Evolutionary conservation across 2,329 filamentous ascomycete genomes (phyloP).

Genomic region (Nakataea oryzae): DNA sequence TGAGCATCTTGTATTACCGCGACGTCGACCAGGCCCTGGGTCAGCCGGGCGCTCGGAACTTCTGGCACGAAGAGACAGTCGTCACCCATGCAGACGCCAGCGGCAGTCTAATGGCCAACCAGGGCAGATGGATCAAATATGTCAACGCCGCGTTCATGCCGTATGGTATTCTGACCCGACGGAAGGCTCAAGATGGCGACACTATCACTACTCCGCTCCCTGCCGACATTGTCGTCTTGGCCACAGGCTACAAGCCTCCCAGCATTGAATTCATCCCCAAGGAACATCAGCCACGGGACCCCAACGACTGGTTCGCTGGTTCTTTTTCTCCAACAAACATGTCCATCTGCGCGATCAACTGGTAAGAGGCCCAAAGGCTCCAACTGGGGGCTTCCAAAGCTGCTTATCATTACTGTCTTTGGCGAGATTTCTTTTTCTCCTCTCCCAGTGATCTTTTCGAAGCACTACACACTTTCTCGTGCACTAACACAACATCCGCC

Average conservation of each 20-base stretch:
- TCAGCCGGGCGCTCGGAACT: too few relatives aligned
- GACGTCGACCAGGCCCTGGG: too few relatives aligned
- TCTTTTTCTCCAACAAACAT: neutral
- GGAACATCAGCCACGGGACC: neutral
- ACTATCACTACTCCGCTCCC: neutral
- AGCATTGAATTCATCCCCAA: neutral
- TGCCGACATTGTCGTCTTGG: neutral
- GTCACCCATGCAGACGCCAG: neutral
- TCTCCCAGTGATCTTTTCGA: too few relatives aligned
- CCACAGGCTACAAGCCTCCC: neutral
- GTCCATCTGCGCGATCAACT: constrained; percentile 3
- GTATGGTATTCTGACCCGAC: neutral
- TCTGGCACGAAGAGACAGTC: too few relatives aligned
- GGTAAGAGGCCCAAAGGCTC: neutral
- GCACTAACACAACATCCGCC: neutral
- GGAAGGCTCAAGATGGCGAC: neutral
- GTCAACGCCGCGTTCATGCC: neutral
- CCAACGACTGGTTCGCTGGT: neutral
- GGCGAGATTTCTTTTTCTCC: too few relatives aligned
- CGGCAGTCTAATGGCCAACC: neutral
- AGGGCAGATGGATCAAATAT: neutral
- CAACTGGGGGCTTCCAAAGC: too few relatives aligned
- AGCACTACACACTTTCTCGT: too few relatives aligned
- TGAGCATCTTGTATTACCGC: too few relatives aligned
- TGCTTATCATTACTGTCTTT: too few relatives aligned